Evolutionary conservation across 768 basidiomycete genomes (phyloP), one percentile per base, ranked within the genome.

Genomic region (Phylloporus scabripes): DNA sequence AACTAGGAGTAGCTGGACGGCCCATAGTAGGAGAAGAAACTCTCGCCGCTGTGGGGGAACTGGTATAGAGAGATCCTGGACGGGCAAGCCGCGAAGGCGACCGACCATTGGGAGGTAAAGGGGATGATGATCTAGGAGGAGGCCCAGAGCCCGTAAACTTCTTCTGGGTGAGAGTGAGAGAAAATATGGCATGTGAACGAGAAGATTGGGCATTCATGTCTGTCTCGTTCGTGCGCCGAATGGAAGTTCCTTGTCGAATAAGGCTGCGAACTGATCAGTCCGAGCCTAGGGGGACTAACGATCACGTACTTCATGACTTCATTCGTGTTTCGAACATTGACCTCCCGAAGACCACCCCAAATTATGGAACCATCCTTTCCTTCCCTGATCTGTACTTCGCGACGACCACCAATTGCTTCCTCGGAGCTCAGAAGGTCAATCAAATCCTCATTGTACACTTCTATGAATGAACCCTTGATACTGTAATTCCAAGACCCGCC

Each of bases 131-230:
- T 42, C 87, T 80, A 28, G 85, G 81, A 2, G 87, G 85, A 3
- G 75, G 67, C 11, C 80, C 77, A 18, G 80, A 76, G 21, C 92
- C 92, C 31, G 79, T 75, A 62, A 73, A 91, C 66, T 86, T 92
- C 74, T 87, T 91, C 71, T 97, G 95, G 4, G 83, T 89, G 47
- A 99, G 74, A 11, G 92, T 96, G 45, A 99, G 75, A 33, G 95
- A 97, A 70, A 99, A 98, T 68, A 99, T 98, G 54, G 96, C 96
- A 78, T 99, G 96, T 24, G 92, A 96, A 50, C 96, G 87, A 34
- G 95, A 97, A 1, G 90, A 93, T 66, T 96, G 92, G 21, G 95
- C 92, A 66, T 99, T 99, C 95, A 98, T 97, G 63, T 92, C 91
- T 28, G 96, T 99, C 67, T 94, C 91, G 54, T 95, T 94, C 9